Base-by-base conservation (phyloP, 2,329 filamentous ascomycete species). In the Canariomyces notabilis region DNA sequence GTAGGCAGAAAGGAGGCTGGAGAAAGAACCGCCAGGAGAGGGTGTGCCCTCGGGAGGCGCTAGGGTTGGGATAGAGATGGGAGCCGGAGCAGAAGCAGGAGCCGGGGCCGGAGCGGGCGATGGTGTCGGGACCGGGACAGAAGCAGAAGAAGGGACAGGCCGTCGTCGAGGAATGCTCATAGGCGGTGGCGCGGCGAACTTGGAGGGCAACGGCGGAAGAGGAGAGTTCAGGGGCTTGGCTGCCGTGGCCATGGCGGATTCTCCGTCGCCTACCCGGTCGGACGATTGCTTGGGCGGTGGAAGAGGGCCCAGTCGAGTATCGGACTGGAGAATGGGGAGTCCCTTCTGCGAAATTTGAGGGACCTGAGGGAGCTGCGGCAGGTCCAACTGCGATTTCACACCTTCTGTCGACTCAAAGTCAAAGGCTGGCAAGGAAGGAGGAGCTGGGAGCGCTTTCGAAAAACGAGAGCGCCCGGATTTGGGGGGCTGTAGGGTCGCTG, bases 371-470 rank as follows among this genome's bases (percentile, higher is more conserved):
- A 50, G 54, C 14, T 50, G 54, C 19, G 49, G 55, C 21, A 50
- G 9, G 9, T 29, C 9, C 26, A 12, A 12, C 26, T 29, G 9
- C 9, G 26, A 12, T 12, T 29, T 29, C 9, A 29, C 26, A 8
- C 4, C 43, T 31, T 42, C 43, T 41, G 52, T 46, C 22, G 55
- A 46, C 9, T 59, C 47, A n/a, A 52, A 48, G 20, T 49, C 41
- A 18, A 51, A 55, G 43, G 53, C 54, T 39, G 57, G 50, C 45
- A 57, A 52, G 22, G 68, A 63, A 43, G 76, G 74, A 58, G 74
- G 72, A 45, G 69, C 66, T 26, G 76, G 77, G 53, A 80, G 65
- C 26, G 75, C 76, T 64, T 80, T 80, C 59, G 76, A 79, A 64
- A 76, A 77, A 61, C 76, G 75, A 56, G 76, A 79, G 44, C 68